A percentile compares a stretch with the other conserved stretches of the same genome.
Conservation (phyloP, 805 yeast genomes). For the Pichia occidentalis region DNA sequence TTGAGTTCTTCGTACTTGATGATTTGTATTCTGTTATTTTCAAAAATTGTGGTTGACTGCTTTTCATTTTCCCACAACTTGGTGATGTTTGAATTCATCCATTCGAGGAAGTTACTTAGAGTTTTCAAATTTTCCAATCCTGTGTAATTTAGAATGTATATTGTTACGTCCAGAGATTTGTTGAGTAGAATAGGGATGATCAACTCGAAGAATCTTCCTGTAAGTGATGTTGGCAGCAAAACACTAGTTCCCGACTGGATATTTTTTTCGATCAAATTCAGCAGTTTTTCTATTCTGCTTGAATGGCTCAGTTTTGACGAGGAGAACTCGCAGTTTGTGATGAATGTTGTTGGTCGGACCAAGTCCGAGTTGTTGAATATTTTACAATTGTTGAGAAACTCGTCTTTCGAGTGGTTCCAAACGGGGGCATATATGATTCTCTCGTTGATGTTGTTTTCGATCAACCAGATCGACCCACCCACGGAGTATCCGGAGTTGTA, state of each 20-base stretch:
- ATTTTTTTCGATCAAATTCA: constrained; percentile 57
- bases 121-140: constrained; percentile 73
- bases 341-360: constrained; percentile 72
- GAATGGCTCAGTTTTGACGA: constrained; percentile 62
- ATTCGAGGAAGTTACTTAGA: constrained; percentile 87
- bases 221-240: constrained; percentile 71
- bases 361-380: constrained; percentile 46
- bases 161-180: neutral
- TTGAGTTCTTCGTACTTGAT: constrained; percentile 50
- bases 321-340: constrained; percentile 57
- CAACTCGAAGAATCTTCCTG: constrained; percentile 77
- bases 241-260: constrained; percentile 74
- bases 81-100: constrained; percentile 88
- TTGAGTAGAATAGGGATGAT: constrained; percentile 52
- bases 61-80: constrained; percentile 76
- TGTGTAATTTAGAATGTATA: constrained; percentile 62
- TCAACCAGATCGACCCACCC: constrained; percentile 89
- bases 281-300: constrained; percentile 55
- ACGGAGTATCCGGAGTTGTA: constrained; percentile 87
- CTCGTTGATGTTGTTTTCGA: constrained; percentile 60
- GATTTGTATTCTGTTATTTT: constrained; percentile 48
- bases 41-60: constrained; percentile 60
- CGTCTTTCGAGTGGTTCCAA: constrained; percentile 92
- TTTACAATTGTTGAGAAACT: constrained; percentile 69
- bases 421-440: constrained; percentile 81